Evolutionary conservation across 768 basidiomycete genomes (phyloP), one percentile per base, ranked within the genome.

Genomic region (Coprinopsis strossmayeri): DNA sequence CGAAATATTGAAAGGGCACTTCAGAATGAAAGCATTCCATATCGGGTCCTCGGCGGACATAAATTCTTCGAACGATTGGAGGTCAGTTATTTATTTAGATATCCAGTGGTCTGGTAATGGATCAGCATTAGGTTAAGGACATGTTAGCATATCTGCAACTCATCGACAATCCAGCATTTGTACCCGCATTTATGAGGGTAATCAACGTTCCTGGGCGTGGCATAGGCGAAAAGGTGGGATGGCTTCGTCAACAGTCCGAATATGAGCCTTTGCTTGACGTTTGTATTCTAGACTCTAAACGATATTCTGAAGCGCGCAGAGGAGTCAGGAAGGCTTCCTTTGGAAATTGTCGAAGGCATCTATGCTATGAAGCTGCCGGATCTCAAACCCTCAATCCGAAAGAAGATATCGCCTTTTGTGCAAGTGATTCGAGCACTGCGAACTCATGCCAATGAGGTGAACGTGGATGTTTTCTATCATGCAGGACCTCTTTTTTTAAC

Each of bases 51-150:
- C 1, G 84, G 80, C 18, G 90, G 90, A 0, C 85, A 87, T 58
- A 87, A 83, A 59, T 92, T 92, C 72, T 93, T 93, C 56, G 88
- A 92, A 54, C 79, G 90, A 15, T 61, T 79, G 57, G 91, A 92
- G 72, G 85, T 82, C 35, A 41, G 68, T 54, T 10, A 25, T 23
- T 28, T 32, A 24, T n/a, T 30, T 32, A 27, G 20, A 24, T 34
- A 27, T 53, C 20, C 18, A 17, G 34, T 32, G 17, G 25, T 46
- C 23, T 24, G 17, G 47, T 42, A 25, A 30, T 10, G 2, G 15
- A 18, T 7, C 21, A 43, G 26, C 35, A 35, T 5, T 52, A 87
- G 83, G 77, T 93, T 59, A 91, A 91, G 66, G 87, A 91, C 62
- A 48, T 91, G 10, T 66, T 92, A 24, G 82, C 85, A 1, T 93